phyloP scores from a whole-genome alignment of 768 basidiomycete species.

The Lentinula edodes region DNA sequence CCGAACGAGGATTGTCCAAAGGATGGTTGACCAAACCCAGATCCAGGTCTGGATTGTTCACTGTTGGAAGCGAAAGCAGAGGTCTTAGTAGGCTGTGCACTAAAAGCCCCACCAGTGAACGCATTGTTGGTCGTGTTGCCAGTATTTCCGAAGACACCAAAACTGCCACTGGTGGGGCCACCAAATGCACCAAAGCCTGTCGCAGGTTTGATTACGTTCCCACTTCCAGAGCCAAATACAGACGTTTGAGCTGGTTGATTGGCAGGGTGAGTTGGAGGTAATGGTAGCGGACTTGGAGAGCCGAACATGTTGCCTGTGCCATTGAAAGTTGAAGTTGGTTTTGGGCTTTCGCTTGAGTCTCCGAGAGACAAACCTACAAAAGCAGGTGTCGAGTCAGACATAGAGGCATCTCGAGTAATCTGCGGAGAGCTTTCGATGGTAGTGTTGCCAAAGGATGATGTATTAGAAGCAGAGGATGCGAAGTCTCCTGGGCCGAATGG shows the following conservation, averaged over 20 bases:
- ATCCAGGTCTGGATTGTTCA: conserved; percentile 15
- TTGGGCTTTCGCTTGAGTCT: conserved; percentile 17
- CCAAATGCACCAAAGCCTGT: conserved; percentile 26
- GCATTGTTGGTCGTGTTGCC: conserved; percentile 16
- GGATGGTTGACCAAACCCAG: conserved; percentile 23
- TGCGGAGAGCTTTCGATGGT: conserved; percentile 17
- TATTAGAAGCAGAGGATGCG: conserved; percentile 9
- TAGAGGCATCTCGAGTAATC: conserved; percentile 42
- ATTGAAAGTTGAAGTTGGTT: conserved; percentile 20
- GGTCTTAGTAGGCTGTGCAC: conserved; percentile 7
- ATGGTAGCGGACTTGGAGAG: conserved; percentile 15
- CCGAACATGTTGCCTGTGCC: conserved; percentile 26
- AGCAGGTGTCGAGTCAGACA: conserved; percentile 30
- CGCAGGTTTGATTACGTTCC: conserved; percentile 24
- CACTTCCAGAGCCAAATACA: conserved; percentile 8
- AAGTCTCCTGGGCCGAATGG: conserved; percentile 14
- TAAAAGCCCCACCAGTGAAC: conserved; percentile 30
- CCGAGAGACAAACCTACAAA: conserved; percentile 34
- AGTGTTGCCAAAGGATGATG: conserved; percentile 10
- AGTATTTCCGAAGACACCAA: conserved; percentile 26
- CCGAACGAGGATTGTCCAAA: conserved; percentile 36
- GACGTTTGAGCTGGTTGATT: conserved; percentile 14
- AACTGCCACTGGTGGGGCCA: conserved; percentile 8
- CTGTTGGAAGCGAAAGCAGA: conserved; percentile 10
- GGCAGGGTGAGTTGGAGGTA: conserved; percentile 18